Evolutionary conservation across 2,329 filamentous ascomycete genomes (phyloP).

Genomic region (Pseudogymnoascus verrucosus): DNA sequence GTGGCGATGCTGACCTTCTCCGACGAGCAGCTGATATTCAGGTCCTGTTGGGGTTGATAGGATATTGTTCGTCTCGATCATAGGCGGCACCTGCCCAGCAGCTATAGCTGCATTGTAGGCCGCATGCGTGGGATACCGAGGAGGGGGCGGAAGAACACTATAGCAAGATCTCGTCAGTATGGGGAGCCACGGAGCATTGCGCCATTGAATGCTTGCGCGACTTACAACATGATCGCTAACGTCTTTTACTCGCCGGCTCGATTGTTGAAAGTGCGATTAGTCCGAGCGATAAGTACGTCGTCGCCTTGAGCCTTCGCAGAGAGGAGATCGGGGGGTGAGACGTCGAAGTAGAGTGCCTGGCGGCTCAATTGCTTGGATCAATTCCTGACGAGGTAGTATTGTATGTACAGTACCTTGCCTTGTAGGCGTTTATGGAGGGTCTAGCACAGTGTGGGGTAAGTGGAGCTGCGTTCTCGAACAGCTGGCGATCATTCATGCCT

Average conservation of each 20-base stretch:
- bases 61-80: constrained; percentile 92
- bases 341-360: not conserved
- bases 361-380: constrained; percentile 7
- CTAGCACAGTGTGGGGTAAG: constrained; percentile 7
- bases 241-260: not conserved
- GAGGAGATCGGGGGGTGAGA: not conserved
- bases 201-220: not conserved
- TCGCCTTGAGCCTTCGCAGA: not conserved
- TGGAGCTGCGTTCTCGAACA: not conserved
- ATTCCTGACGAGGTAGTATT: constrained; percentile 1
- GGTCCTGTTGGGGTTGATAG: constrained; percentile 71
- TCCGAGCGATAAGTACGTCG: not conserved
- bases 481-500: constrained; percentile 1
- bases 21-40: constrained; percentile 84
- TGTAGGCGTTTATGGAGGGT: constrained; percentile 2
- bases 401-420: not conserved
- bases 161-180: not conserved
- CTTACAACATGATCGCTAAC: constrained; percentile 5
- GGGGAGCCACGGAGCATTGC: not conserved
- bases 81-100: constrained; percentile 58
- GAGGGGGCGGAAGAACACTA: constrained; percentile 76
- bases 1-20: constrained; percentile 59
- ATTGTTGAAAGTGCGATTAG: not conserved
- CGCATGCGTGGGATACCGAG: constrained; percentile 69
- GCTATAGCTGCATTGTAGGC: constrained; percentile 66